A percentile compares a stretch with the other conserved stretches of the same genome.
Evolutionary conservation across 371 early-diverging fungal species (phyloP).

Genomic region (Apophysomyces elegans): DNA sequence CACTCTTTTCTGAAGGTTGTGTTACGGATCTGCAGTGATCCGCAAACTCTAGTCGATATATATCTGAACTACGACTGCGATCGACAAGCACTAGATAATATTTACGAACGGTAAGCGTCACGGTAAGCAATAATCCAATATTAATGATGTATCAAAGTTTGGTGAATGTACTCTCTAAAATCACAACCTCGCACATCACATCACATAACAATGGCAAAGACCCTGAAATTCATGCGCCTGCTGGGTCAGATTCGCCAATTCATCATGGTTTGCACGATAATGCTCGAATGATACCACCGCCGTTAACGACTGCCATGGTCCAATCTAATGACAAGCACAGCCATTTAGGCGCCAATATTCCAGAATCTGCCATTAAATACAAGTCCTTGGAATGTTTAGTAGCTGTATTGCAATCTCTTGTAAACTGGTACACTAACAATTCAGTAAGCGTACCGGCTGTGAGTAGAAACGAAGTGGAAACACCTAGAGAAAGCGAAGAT

Average conservation of each 20-base stretch:
- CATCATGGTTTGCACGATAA: constrained; percentile 26
- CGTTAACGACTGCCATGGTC: constrained; percentile 52
- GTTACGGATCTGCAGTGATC: constrained; percentile 67
- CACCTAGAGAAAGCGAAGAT: constrained; percentile 52
- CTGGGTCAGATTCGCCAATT: constrained; percentile 8
- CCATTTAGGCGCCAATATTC: constrained; percentile 37
- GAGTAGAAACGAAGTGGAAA: constrained; percentile 38
- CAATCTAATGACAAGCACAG: constrained; percentile 53
- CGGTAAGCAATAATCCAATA: background rate
- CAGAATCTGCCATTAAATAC: constrained; percentile 53
- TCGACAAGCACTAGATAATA: constrained; percentile 52
- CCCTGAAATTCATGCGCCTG: constrained; percentile 30
- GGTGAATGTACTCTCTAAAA: constrained; percentile 60
- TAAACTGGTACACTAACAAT: constrained; percentile 57
- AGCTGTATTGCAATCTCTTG: constrained; percentile 55
- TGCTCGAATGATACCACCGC: constrained; percentile 50
- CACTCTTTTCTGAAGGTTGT: constrained; percentile 52
- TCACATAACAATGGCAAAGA: constrained; percentile 35
- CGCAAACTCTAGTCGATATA: constrained; percentile 91
- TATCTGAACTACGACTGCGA: constrained; percentile 97
- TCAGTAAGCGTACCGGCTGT: constrained; percentile 49
- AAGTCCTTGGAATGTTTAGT: constrained; percentile 61
- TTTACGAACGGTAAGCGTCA: constrained; percentile 49
- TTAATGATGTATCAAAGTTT: constrained; percentile 14
- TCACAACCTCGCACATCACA: constrained; percentile 48